Base-by-base conservation (phyloP, 495 filamentous ascomycete species). In the Xylaria longipes region DNA sequence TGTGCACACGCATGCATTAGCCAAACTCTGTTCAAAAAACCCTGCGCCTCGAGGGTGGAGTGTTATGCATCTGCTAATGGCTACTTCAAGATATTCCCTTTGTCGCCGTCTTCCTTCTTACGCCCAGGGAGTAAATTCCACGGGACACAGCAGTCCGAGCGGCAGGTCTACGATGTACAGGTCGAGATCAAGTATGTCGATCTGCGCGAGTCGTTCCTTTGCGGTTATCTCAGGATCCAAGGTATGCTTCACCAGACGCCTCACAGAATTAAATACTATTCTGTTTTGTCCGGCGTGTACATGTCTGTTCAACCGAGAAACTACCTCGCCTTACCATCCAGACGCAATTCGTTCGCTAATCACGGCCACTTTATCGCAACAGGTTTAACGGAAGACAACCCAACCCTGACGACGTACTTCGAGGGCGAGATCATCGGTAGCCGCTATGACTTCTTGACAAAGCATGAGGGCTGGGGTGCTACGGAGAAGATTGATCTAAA, bases 171-270 rank as follows among this genome's bases (percentile, higher is more conserved):
- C 80, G 93, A 95, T 69, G 97, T 99, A 8, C 92, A 97, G 72
- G 97, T 99, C 54, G 94, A 98, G 78, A 93, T 99, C 75, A 98
- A 98, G 80, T 91, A 97, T 80, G 94, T 99, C 65, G 94, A 98
- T 79, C 92, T 98, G 89, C 85, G 89, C 45, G 94, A 98, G 79
- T 98, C 97, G 15, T 97, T 95, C 73, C 86, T 99, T 15, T 98
- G 95, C 78, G 97, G 97, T 41, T 98, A 97, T 81, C 88, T 99
- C 65, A 92, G 92, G 72, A 99, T 99, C 64, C 92, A 98, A 93
- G 96, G 96, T 95, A 74, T 63, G 88, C 85, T 72, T 46, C 22
- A 15, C 2, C 20, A 65, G 2, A 52, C 20, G 2, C n/a, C 29
- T 56, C 65, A 9, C 48, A 3, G 37, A 46, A 50, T 20, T 48